Percentiles rank a stretch among this genome's conserved stretches.
phyloP scores from a whole-genome alignment of 2,329 filamentous ascomycete species.

The Venturia carpophila region DNA sequence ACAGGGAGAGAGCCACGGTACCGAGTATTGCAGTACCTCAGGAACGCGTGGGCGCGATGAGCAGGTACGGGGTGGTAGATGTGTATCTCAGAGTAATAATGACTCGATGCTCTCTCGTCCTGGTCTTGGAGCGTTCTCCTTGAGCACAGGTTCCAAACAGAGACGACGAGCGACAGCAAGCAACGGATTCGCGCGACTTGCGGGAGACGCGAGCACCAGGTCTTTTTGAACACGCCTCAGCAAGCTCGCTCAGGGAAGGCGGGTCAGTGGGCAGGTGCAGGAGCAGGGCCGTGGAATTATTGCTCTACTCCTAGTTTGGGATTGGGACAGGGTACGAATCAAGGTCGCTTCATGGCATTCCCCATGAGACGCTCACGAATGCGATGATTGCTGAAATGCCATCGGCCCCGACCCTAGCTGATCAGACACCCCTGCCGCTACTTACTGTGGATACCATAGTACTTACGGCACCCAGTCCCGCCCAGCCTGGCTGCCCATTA shows the following conservation, averaged over 20 bases:
- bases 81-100: background rate
- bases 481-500: too few relatives aligned
- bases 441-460: too few relatives aligned
- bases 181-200: background rate
- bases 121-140: background rate
- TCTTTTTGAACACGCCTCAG: slow-evolving; percentile 7
- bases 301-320: background rate
- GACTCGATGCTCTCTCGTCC: background rate
- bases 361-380: slow-evolving; percentile 7
- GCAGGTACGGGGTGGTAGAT: background rate
- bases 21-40: background rate
- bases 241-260: background rate
- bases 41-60: too few relatives aligned
- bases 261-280: background rate
- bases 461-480: background rate
- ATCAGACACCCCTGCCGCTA: background rate
- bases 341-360: slow-evolving; percentile 11
- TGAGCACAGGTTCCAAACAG: background rate
- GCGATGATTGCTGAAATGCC: slow-evolving; percentile 13
- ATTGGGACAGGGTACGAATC: slow-evolving; percentile 14
- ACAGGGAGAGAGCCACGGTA: background rate
- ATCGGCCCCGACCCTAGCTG: slow-evolving; percentile 1
- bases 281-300: slow-evolving; percentile 7
- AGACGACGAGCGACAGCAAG: background rate
- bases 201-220: slow-evolving; percentile 9